Percentiles rank a stretch among this genome's conserved stretches.
phyloP scores from a whole-genome alignment of 2,329 filamentous ascomycete genomes.

The Nemania sp. region DNA sequence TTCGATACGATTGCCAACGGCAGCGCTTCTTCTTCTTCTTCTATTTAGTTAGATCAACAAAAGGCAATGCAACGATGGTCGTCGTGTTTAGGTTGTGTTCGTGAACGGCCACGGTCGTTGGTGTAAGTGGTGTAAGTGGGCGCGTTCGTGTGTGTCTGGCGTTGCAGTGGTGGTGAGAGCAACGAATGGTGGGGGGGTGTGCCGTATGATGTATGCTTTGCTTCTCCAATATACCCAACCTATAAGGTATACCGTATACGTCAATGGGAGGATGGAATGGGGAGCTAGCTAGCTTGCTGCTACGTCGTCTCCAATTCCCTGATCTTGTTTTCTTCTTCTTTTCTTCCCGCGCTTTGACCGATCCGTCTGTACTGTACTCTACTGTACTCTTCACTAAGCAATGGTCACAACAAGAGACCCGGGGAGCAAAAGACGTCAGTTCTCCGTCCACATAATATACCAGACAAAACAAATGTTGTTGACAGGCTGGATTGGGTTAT shows the following conservation, averaged over 20 bases:
- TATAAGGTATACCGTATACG: conserved; percentile 32
- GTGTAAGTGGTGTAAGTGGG: conserved; percentile 35
- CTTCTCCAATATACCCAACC: conserved; percentile 34
- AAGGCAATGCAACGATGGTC: conserved; percentile 10
- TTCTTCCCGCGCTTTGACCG: conserved; percentile 17
- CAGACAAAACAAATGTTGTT: conserved; percentile 34
- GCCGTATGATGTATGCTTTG: conserved; percentile 30
- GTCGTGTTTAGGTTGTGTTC: conserved; percentile 21
- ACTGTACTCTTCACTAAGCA: conserved; percentile 12
- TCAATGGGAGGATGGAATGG: conserved; percentile 25
- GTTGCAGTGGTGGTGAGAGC: conserved; percentile 32
- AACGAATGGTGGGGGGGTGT: conserved; percentile 28
- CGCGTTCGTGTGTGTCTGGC: conserved; percentile 37
- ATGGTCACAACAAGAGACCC: conserved; percentile 22
- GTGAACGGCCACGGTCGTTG: conserved; percentile 18
- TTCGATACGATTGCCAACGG: conserved; percentile 5
- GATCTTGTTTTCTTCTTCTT: conserved; percentile 20
- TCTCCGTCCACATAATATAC: conserved; percentile 45
- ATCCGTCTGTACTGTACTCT: conserved; percentile 5
- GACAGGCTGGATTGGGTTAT: conserved; percentile 39
- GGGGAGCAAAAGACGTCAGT: conserved; percentile 34
- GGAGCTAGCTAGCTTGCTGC: conserved; percentile 22
- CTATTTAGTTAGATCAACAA: background rate
- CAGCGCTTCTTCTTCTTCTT: background rate
- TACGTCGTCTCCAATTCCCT: conserved; percentile 30